A percentile compares a stretch with the other conserved stretches of the same genome.
These are phyloP conservation scores for Neurospora sp. DNA, from an alignment of 495 filamentous ascomycete species.

Conservation along the genomic window DNA sequence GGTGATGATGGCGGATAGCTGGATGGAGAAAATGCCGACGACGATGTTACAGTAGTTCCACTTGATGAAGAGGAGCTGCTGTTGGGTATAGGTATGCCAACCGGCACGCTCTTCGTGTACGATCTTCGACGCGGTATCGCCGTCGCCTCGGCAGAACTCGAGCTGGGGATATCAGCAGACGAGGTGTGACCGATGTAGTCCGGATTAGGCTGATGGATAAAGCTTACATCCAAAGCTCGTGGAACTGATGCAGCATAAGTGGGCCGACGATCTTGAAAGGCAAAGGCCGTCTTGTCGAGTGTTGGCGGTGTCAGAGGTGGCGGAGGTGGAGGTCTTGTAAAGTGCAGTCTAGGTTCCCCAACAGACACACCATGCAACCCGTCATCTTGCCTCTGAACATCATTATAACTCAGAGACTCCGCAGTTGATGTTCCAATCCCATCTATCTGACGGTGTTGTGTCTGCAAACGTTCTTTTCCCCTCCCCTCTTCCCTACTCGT, in stretches of 20 bases:
- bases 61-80: conserved; percentile 7
- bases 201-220: conserved; percentile 31
- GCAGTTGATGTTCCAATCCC: neutral
- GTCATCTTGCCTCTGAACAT: neutral
- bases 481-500: conserved; percentile 4
- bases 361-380: neutral
- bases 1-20: conserved; percentile 35
- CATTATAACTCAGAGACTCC: neutral
- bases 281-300: conserved; percentile 18
- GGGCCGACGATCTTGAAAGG: conserved; percentile 29
- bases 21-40: conserved; percentile 25
- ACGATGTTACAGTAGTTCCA: conserved; percentile 10
- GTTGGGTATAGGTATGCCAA: conserved; percentile 19
- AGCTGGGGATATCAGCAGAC: conserved; percentile 14
- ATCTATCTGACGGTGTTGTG: neutral
- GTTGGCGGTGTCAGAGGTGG: conserved; percentile 31
- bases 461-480: neutral
- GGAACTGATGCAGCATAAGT: conserved; percentile 28
- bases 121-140: conserved; percentile 28
- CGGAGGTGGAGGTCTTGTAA: conserved; percentile 26
- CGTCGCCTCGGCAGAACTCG: conserved; percentile 17
- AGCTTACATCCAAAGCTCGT: conserved; percentile 25
- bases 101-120: conserved; percentile 30
- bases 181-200: conserved; percentile 26
- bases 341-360: neutral